Evolutionary conservation across 129 eudicot genomes (phyloP).

Genomic region (Glebionis coronaria): DNA sequence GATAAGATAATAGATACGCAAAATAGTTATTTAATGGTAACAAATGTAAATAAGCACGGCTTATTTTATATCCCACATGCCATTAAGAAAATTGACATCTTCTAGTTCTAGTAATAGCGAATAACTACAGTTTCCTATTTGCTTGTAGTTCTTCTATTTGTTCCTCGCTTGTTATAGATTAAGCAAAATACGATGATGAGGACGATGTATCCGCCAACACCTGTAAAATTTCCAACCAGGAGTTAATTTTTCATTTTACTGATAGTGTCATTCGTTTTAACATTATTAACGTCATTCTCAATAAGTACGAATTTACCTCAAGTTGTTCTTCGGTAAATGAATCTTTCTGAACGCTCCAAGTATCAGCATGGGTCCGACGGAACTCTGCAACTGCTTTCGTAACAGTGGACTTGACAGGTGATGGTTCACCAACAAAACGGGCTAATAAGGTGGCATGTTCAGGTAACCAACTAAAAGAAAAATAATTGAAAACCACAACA

Average conservation of each 20-base stretch:
- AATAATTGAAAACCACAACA: background rate
- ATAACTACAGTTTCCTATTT: slow-evolving; percentile 30
- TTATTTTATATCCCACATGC: slow-evolving; percentile 30
- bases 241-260: too few relatives aligned
- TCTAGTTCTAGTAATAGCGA: slow-evolving; percentile 7
- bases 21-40: background rate
- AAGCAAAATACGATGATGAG: slow-evolving; percentile 96
- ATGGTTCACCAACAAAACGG: slow-evolving; percentile 81
- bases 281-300: too few relatives aligned
- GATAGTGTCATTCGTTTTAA: too few relatives aligned
- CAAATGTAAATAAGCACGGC: slow-evolving; percentile 17
- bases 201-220: slow-evolving; percentile 95
- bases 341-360: slow-evolving; percentile 95
- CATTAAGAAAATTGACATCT: slow-evolving; percentile 19
- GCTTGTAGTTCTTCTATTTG: slow-evolving; percentile 25
- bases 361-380: slow-evolving; percentile 98
- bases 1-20: slow-evolving; percentile 18
- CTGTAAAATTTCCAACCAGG: slow-evolving; percentile 43
- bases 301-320: slow-evolving; percentile 50
- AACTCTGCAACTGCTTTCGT: slow-evolving; percentile 99
- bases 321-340: slow-evolving; percentile 92
- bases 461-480: slow-evolving; percentile 88
- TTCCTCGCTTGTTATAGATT: slow-evolving; percentile 32
- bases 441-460: slow-evolving; percentile 94
- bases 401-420: slow-evolving; percentile 91